Conservation (phyloP, 2,329 filamentous ascomycete genomes). For the Stachybotrys echinatus region DNA sequence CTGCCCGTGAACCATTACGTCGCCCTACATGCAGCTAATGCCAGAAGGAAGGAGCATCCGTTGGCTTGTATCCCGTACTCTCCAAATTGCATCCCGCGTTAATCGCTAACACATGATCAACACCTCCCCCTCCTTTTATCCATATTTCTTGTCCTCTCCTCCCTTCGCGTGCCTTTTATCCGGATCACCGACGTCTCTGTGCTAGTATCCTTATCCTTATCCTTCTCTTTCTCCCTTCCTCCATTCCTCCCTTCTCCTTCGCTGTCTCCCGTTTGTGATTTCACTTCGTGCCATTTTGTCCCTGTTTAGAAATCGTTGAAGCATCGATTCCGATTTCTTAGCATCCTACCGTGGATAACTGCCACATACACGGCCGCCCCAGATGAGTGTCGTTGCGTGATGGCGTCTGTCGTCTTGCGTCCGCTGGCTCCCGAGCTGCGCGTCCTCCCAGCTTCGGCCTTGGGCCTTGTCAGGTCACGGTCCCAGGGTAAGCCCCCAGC, state of each 20-base stretch:
- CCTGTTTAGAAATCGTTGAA: too few relatives aligned
- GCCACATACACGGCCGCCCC: slow-evolving; percentile 9
- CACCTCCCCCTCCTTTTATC: neutral
- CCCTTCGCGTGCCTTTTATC: neutral
- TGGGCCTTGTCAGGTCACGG: slow-evolving; percentile 16
- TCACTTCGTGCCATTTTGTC: too few relatives aligned
- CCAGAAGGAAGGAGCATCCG: neutral
- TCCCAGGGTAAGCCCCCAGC: slow-evolving; percentile 14
- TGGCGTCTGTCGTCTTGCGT: slow-evolving; percentile 28
- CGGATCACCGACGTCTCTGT: neutral
- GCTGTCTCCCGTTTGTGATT: neutral
- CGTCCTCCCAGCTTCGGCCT: slow-evolving; percentile 19
- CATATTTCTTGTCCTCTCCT: neutral
- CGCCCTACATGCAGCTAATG: neutral
- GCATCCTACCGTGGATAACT: too few relatives aligned
- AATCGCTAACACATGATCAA: neutral
- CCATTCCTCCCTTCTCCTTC: neutral
- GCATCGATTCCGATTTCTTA: neutral
- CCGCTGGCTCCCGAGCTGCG: slow-evolving; percentile 16
- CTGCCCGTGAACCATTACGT: neutral
- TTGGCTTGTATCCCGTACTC: neutral
- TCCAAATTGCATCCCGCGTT: neutral
- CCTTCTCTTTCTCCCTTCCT: neutral
- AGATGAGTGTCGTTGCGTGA: slow-evolving; percentile 23
- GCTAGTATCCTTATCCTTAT: neutral